Conservation (phyloP, 805 yeast species). For the Pichia deserticola region DNA sequence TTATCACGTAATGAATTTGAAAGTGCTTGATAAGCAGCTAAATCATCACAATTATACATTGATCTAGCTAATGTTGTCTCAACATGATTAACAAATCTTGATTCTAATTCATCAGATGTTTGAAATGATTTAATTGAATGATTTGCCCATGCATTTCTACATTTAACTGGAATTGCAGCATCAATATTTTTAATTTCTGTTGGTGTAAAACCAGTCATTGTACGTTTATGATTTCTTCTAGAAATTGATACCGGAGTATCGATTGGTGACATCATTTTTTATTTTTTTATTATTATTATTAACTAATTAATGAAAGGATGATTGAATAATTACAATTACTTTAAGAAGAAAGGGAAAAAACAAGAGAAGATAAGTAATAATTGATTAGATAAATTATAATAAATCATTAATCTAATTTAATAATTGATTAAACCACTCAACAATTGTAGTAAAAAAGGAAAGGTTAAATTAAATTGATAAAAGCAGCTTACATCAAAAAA, state of each 20-base stretch:
- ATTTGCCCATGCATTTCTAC: constrained; percentile 72
- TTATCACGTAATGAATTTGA: constrained; percentile 74
- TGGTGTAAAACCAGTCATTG: constrained; percentile 87
- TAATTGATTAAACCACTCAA: too few species aligned
- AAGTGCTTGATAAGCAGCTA: constrained; percentile 90
- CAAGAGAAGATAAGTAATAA: too few species aligned
- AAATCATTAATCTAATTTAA: too few species aligned
- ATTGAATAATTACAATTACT: too few species aligned
- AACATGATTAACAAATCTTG: constrained; percentile 71
- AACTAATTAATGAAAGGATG: too few species aligned
- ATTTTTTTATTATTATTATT: too few species aligned
- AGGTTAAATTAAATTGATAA: too few species aligned
- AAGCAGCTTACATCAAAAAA: too few species aligned
- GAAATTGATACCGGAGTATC: neutral
- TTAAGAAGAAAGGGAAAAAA: too few species aligned
- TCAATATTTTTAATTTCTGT: constrained; percentile 81
- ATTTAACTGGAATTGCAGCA: constrained; percentile 68
- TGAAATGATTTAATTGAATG: constrained; percentile 47
- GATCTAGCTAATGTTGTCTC: constrained; percentile 90
- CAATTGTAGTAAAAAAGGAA: too few species aligned
- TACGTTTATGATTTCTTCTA: constrained; percentile 46
- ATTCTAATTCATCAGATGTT: constrained; percentile 53
- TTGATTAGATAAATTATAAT: too few species aligned
- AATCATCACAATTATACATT: constrained; percentile 81
- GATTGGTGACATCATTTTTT: constrained; percentile 2